Percentiles rank a stretch among this genome's conserved stretches.
Evolutionary conservation across 2,329 filamentous ascomycete genomes (phyloP).

Genomic region (Pyricularia pennisetigena): DNA sequence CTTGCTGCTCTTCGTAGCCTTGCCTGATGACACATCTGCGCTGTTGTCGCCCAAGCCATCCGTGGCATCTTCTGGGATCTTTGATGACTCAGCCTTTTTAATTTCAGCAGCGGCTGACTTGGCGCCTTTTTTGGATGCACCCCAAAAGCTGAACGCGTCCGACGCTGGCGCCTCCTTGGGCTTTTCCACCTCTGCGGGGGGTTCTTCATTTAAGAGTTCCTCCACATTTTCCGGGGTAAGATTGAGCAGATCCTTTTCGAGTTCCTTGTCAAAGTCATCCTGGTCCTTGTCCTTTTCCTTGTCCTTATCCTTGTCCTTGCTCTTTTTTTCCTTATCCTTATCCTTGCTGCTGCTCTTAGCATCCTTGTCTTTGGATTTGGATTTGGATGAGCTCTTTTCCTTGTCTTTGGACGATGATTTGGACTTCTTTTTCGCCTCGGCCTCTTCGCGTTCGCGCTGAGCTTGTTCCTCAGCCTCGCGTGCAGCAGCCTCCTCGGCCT

Average conservation of each 20-base stretch:
- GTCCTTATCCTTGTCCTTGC: constrained; percentile 11
- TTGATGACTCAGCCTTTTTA: constrained; percentile 39
- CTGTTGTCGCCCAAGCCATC: constrained; percentile 10
- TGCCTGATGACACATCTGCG: constrained; percentile 24
- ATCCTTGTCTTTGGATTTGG: constrained; percentile 17
- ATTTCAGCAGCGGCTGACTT: constrained; percentile 26
- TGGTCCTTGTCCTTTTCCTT: constrained; percentile 15
- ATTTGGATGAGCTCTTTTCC: constrained; percentile 14
- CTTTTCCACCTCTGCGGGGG: constrained; percentile 26
- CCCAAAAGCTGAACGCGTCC: constrained; percentile 49
- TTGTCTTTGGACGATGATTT: constrained; percentile 26
- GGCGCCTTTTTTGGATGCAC: constrained; percentile 32
- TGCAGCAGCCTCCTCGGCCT: constrained; percentile 7
- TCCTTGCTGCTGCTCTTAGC: constrained; percentile 13
- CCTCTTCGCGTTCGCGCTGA: constrained; percentile 17
- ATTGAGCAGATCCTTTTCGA: constrained; percentile 19
- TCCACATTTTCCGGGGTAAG: constrained; percentile 32
- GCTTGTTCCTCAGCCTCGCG: constrained; percentile 13
- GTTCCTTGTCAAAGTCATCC: constrained; percentile 17
- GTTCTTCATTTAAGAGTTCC: constrained; percentile 23
- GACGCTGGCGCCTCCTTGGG: constrained; percentile 25
- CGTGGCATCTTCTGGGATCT: constrained; percentile 33
- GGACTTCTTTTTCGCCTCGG: constrained; percentile 25
- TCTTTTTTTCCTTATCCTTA: constrained; percentile 13
- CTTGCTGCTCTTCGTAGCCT: constrained; percentile 36